Evolutionary conservation across 345 rosid genomes (phyloP).

Genomic region (Salix purpurea): DNA sequence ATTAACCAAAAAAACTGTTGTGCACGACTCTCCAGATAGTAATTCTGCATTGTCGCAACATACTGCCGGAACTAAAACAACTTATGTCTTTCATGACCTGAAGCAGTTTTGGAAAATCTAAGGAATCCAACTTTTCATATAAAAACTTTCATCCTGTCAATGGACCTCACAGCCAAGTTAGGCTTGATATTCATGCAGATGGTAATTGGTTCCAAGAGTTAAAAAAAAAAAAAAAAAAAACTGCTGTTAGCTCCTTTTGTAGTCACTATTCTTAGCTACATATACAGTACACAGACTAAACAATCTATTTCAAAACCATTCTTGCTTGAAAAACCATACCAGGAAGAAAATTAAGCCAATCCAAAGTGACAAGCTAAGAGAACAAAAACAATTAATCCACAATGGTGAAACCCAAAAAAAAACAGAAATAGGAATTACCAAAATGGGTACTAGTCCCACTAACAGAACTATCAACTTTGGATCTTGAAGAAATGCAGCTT

Average conservation of each 20-base stretch:
- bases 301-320: neutral
- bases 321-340: neutral
- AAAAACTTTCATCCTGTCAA: neutral
- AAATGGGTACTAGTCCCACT: slow-evolving; percentile 28
- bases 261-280: neutral
- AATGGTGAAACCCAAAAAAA: neutral
- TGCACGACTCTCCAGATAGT: neutral
- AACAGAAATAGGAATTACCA: slow-evolving; percentile 16
- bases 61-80: neutral
- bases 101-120: neutral
- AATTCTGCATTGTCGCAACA: neutral
- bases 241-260: neutral
- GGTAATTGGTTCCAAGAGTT: neutral
- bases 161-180: neutral
- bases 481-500: slow-evolving; percentile 36
- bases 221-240: neutral
- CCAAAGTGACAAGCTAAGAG: neutral
- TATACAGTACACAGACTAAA: neutral
- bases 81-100: neutral
- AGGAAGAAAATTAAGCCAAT: neutral
- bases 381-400: neutral
- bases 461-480: slow-evolving; percentile 35
- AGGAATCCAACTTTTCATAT: neutral
- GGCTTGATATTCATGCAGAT: neutral
- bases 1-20: neutral